A percentile compares a stretch with the other conserved stretches of the same genome.
These are phyloP conservation scores for Bruguiera gymnorhiza DNA, from an alignment of 345 rosid genomes.

Conservation along the genomic window DNA sequence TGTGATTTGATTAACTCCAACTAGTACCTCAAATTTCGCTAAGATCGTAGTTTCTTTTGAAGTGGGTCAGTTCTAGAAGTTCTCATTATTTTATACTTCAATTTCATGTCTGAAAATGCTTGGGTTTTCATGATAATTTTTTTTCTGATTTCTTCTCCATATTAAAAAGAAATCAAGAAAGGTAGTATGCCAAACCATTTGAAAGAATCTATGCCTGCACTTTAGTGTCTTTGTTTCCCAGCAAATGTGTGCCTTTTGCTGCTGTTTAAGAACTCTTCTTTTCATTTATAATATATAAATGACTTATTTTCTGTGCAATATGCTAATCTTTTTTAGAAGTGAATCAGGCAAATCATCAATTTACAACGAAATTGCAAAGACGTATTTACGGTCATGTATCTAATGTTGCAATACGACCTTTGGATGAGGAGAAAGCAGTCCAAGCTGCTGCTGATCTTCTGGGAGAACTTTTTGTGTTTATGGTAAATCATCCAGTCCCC, in stretches of 20 bases:
- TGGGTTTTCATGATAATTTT: too few relatives aligned
- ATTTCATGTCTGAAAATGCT: too few relatives aligned
- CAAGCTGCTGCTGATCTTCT: constrained; percentile 85
- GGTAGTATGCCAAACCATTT: too few relatives aligned
- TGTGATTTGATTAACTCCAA: too few relatives aligned
- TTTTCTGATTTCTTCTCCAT: too few relatives aligned
- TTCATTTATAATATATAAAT: background rate
- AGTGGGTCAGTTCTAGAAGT: too few relatives aligned
- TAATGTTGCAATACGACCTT: constrained; percentile 68
- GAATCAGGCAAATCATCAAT: constrained; percentile 67
- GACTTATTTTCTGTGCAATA: background rate
- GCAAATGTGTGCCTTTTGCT: background rate
- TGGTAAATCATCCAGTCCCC: constrained; percentile 35
- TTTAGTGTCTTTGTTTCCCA: too few relatives aligned
- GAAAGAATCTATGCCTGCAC: too few relatives aligned
- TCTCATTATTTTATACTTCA: too few relatives aligned
- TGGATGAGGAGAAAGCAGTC: constrained; percentile 81
- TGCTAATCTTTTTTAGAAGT: background rate
- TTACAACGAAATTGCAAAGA: constrained; percentile 65
- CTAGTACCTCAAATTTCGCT: too few relatives aligned
- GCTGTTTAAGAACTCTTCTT: background rate
- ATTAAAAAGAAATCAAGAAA: too few relatives aligned
- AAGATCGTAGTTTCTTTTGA: too few relatives aligned
- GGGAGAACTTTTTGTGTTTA: constrained; percentile 75
- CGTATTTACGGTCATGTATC: constrained; percentile 59